Conservation (phyloP, 1,284 basidiomycete genomes). For the Apiotrichum laibachii region DNA sequence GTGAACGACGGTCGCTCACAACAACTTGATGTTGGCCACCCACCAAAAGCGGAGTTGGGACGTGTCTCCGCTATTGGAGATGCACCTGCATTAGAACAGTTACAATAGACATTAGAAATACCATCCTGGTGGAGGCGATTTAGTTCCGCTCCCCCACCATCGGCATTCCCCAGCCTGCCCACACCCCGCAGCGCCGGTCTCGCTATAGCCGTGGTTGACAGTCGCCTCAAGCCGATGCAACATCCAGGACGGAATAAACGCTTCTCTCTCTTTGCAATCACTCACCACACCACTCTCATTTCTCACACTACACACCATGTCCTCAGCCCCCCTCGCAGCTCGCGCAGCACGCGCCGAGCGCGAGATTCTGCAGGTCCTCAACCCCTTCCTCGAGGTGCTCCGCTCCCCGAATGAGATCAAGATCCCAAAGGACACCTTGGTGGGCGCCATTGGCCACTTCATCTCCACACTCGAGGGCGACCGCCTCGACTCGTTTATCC, state of each 20-base stretch:
- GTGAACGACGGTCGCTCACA: background rate
- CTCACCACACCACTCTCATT: background rate
- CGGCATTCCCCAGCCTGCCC: too few relatives aligned
- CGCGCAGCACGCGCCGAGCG: background rate
- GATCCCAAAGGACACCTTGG: slow-evolving; percentile 33
- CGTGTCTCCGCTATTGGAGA: background rate
- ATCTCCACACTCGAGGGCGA: slow-evolving; percentile 25
- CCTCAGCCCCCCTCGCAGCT: background rate
- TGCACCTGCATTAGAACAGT: too few relatives aligned
- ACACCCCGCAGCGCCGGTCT: too few relatives aligned
- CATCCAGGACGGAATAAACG: too few relatives aligned
- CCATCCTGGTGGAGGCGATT: background rate
- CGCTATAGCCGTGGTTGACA: background rate
- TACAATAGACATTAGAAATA: background rate
- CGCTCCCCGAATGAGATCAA: slow-evolving; percentile 19
- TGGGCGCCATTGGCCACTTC: slow-evolving; percentile 43
- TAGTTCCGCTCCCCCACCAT: background rate
- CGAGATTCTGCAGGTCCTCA: slow-evolving; percentile 23
- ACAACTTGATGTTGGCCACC: background rate
- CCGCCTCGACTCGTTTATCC: slow-evolving; percentile 24
- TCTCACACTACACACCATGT: background rate
- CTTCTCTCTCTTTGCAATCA: too few relatives aligned
- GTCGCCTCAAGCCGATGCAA: too few relatives aligned
- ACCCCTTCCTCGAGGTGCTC: slow-evolving; percentile 30
- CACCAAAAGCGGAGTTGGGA: background rate